These are phyloP conservation scores for Quercus bicolor DNA, from an alignment of 306 rosid species.

Conservation along the genomic window DNA sequence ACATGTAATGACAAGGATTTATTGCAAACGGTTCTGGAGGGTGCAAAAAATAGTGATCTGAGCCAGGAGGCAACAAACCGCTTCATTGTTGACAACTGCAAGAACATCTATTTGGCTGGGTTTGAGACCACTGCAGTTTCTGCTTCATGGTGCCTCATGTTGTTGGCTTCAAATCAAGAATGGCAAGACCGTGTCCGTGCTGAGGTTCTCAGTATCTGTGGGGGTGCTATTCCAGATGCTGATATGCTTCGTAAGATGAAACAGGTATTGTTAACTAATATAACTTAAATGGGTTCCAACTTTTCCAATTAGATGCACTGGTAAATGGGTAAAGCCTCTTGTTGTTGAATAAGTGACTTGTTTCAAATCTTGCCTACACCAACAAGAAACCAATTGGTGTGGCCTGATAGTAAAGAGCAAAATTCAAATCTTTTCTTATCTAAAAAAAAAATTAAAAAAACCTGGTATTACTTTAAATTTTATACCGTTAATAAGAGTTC, in stretches of 20 bases:
- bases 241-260: conserved; percentile 45
- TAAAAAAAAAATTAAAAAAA: too few relatives aligned
- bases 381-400: too few relatives aligned
- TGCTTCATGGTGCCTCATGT: conserved; percentile 42
- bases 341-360: too few relatives aligned
- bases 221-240: conserved; percentile 19
- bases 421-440: too few relatives aligned
- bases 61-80: conserved; percentile 12
- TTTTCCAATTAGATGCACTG: too few relatives aligned
- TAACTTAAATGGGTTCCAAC: too few relatives aligned
- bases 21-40: conserved; percentile 37
- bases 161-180: conserved; percentile 42
- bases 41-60: conserved; percentile 24
- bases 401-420: too few relatives aligned
- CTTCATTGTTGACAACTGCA: conserved; percentile 38
- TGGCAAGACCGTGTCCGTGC: conserved; percentile 46
- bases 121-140: conserved; percentile 43
- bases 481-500: too few relatives aligned
- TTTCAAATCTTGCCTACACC: too few relatives aligned
- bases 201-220: conserved; percentile 29
- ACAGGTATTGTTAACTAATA: conserved; percentile 20
- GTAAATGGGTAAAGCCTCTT: too few relatives aligned
- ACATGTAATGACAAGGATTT: conserved; percentile 17
- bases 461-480: too few relatives aligned
- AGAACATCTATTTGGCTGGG: conserved; percentile 42